These are phyloP conservation scores for Wallacemonas sp. DNA, from an alignment of 208 protist species.

Conservation along the genomic window DNA sequence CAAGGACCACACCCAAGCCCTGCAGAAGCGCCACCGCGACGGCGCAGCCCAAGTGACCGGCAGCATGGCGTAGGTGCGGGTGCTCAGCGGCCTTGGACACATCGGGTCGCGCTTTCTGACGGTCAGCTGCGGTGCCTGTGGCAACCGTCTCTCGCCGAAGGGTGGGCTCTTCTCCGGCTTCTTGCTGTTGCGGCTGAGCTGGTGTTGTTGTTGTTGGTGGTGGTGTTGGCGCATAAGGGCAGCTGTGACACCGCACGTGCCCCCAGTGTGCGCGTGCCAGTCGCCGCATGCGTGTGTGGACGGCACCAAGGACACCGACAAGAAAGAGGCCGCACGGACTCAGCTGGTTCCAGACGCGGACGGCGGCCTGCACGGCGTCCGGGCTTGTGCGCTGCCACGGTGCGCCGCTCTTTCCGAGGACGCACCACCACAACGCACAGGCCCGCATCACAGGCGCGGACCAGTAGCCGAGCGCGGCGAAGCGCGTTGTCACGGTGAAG, in stretches of 20 bases:
- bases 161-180: no score
- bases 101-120: not conserved
- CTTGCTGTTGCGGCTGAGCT: no score
- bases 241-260: no score
- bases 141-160: no score
- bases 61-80: not conserved
- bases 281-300: not conserved
- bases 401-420: not conserved
- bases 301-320: not conserved
- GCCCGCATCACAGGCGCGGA: not conserved
- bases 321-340: constrained; percentile 5
- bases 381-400: constrained; percentile 9
- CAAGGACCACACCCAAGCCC: not conserved
- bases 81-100: not conserved
- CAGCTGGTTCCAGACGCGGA: not conserved
- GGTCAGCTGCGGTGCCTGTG: not conserved
- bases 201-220: no score
- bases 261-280: no score
- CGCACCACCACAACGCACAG: constrained; percentile 10
- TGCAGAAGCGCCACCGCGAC: constrained; percentile 1
- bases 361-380: not conserved
- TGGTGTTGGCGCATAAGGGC: no score
- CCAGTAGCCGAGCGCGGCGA: constrained; percentile 3
- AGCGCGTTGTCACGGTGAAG: not conserved
- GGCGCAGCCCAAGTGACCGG: not conserved